Evolutionary conservation across 2,329 filamentous ascomycete species (phyloP).

Genomic region (Diaporthe amygdali): DNA sequence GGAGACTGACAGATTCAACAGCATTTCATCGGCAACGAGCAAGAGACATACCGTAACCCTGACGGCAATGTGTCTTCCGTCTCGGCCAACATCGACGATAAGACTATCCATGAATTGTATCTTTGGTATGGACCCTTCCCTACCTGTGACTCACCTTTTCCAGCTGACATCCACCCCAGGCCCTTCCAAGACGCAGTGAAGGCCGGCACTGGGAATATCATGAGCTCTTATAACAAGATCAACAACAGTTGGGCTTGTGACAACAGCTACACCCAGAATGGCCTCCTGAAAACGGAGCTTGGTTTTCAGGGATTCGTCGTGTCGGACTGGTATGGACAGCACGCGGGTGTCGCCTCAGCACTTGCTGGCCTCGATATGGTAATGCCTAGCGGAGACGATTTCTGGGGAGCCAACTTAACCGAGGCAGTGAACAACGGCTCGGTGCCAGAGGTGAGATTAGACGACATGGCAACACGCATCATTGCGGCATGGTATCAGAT

Average conservation of each 20-base stretch:
- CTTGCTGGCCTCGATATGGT: conserved; percentile 74
- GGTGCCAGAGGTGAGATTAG: conserved; percentile 57
- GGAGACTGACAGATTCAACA: conserved; percentile 42
- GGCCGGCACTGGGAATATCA: conserved; percentile 60
- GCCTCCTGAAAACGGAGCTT: conserved; percentile 64
- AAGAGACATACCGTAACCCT: conserved; percentile 60
- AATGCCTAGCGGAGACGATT: conserved; percentile 58
- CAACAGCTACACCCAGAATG: conserved; percentile 69
- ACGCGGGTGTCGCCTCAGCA: conserved; percentile 65
- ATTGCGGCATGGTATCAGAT: conserved; percentile 63
- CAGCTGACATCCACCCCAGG: conserved; percentile 7
- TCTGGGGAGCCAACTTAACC: conserved; percentile 59
- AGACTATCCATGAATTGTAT: conserved; percentile 53
- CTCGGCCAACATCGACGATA: conserved; percentile 49
- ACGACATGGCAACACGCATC: conserved; percentile 56
- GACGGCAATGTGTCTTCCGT: conserved; percentile 53
- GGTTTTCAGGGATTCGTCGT: conserved; percentile 67
- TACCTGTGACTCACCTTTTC: no score
- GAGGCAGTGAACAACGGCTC: conserved; percentile 65
- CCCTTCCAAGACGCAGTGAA: conserved; percentile 59
- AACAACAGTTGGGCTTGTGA: conserved; percentile 74
- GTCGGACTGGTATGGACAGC: conserved; percentile 70
- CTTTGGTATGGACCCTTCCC: conserved; percentile 41
- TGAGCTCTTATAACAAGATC: conserved; percentile 70
- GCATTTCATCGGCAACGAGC: conserved; percentile 66